These are phyloP conservation scores for Nannochloris sp. DNA, from an alignment of 139 green algal genomes.

Conservation along the genomic window DNA sequence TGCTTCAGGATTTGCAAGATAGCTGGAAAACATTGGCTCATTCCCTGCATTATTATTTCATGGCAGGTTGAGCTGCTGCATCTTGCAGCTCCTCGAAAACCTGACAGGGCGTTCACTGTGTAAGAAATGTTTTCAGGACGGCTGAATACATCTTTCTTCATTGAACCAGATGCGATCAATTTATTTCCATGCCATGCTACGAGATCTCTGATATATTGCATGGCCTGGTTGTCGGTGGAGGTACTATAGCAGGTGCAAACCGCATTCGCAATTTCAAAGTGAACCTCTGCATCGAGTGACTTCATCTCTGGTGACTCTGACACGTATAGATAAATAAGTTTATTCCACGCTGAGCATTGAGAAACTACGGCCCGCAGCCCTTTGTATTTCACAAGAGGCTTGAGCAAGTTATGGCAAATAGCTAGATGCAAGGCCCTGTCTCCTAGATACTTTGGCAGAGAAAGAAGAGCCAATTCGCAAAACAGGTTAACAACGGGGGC, in stretches of 20 bases:
- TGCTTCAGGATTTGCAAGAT: neutral
- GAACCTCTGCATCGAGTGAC: conserved; percentile 8
- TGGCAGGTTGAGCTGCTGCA: no score
- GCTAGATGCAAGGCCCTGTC: conserved; percentile 27
- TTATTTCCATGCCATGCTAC: no score
- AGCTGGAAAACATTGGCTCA: no score
- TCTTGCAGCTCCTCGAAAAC: no score
- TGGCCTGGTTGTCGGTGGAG: no score
- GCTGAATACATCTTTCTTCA: no score
- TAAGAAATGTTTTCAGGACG: no score
- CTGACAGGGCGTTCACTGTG: no score
- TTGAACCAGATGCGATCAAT: no score
- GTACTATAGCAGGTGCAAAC: neutral
- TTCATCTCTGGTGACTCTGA: neutral
- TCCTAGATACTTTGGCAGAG: conserved; percentile 14
- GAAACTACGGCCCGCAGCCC: conserved; percentile 29
- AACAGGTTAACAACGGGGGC: conserved; percentile 21
- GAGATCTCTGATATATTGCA: no score
- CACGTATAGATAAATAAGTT: conserved; percentile 36
- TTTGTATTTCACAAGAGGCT: conserved; percentile 39
- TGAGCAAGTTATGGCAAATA: conserved; percentile 42
- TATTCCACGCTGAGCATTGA: conserved; percentile 36
- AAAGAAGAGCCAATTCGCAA: conserved; percentile 37
- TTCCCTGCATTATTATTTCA: no score
- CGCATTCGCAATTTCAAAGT: neutral